Conservation (phyloP, 148 eudicot genomes). For the Heliosperma pusillum region DNA sequence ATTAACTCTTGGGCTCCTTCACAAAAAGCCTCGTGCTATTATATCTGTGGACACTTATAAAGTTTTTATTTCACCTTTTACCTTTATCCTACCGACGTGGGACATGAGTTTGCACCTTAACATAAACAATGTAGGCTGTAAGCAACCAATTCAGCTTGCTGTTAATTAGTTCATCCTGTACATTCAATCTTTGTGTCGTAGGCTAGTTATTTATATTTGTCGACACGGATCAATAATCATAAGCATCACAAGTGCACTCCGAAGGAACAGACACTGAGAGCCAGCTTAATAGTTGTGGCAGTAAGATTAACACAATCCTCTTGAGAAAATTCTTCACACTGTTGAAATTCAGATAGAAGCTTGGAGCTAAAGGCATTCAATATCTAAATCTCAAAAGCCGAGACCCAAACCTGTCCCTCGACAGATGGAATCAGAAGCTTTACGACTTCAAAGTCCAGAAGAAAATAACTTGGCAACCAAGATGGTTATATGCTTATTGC, state of each 20-base stretch:
- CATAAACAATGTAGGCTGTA: background rate
- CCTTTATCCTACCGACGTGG: too few relatives aligned
- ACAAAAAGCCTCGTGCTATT: too few relatives aligned
- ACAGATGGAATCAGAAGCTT: background rate
- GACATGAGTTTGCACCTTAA: too few relatives aligned
- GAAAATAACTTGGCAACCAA: slow-evolving; percentile 13
- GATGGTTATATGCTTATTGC: background rate
- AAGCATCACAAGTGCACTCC: background rate
- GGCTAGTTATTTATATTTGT: background rate
- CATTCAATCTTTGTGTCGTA: background rate
- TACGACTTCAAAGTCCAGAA: background rate
- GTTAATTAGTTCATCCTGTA: background rate
- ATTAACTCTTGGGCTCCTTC: too few relatives aligned
- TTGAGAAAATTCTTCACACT: background rate
- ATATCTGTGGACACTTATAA: too few relatives aligned
- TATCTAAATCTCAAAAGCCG: background rate
- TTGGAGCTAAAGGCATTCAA: slow-evolving; percentile 1
- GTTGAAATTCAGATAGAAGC: background rate
- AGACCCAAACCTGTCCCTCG: background rate
- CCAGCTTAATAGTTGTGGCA: slow-evolving; percentile 2
- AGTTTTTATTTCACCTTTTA: too few relatives aligned
- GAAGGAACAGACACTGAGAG: background rate
- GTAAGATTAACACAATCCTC: slow-evolving; percentile 1
- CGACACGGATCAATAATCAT: background rate
- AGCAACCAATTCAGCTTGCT: background rate